Evolutionary conservation across 2,329 filamentous ascomycete species (phyloP), one percentile per base, ranked within the genome.

Genomic region (Lasiodiplodia gonubiensis): DNA sequence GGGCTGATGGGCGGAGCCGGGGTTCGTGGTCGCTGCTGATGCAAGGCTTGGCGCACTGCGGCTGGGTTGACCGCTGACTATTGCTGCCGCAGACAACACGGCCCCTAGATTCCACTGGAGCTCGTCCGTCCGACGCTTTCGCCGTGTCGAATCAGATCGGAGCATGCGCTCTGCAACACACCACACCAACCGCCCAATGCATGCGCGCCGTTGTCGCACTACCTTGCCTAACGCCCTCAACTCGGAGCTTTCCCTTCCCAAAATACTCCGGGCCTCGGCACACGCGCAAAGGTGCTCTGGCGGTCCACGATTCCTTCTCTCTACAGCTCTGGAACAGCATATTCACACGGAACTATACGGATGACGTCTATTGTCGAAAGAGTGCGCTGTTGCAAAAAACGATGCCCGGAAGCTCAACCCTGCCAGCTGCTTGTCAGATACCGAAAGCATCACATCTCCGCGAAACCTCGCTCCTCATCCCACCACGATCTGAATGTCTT

Each of bases 401-500:
- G 14, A 21, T 18, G 30, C 16, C 25, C 21, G 21, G 25, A 21
- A 60, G 18, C n/a, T 12, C 14, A n/a, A n/a, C n/a, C n/a, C 42
- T 16, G 8, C 4, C 39, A 39, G n/a, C 16, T 33, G 35, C 39
- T 23, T 49, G 25, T 37, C 4, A 23, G n/a, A 16, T 30, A 10
- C 42, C 39, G 39, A 33, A 11, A 51, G 27, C 51, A n/a, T 35
- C 25, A 35, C 11, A 16, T 6, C 18, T 27, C 16, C 8, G 53
- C 52, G 8, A 55, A 57, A 37, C 52, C 27, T 14, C 55, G 37
- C 51, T 70, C 69, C 48, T 70, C 68, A 18, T 52, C 49, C 67
- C 67, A 70, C 67, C 67, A 69, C 30, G 59, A 53, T 49, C 67
- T 69, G 27, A 69, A 67, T 11, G 61, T 12, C 23, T 67, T 63